These are phyloP conservation scores for Chamaecrista fasciculata DNA, from an alignment of 306 rosid genomes.

Conservation along the genomic window DNA sequence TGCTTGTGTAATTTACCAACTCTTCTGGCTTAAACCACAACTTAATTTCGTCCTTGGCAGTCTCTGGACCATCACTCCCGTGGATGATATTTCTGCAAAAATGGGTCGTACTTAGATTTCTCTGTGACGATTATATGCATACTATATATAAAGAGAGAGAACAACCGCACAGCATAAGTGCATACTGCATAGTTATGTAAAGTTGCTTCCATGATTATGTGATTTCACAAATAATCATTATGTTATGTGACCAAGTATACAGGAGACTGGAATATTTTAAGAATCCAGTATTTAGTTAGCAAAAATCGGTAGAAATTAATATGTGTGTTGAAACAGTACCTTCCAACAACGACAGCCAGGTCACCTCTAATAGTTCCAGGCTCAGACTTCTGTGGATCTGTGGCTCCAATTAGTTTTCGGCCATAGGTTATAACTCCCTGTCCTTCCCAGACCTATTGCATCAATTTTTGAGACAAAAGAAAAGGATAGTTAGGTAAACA, in stretches of 20 bases:
- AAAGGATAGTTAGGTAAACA: constrained; percentile 22
- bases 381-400: constrained; percentile 95
- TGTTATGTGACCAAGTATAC: background rate
- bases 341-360: constrained; percentile 91
- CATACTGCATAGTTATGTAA: no score
- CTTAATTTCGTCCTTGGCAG: constrained; percentile 82
- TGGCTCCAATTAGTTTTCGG: constrained; percentile 89
- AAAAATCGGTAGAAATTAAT: constrained; percentile 11
- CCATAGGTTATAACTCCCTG: constrained; percentile 89
- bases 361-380: constrained; percentile 98
- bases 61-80: constrained; percentile 95
- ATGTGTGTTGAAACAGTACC: constrained; percentile 41
- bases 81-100: constrained; percentile 83
- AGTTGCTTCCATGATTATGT: background rate
- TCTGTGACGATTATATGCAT: constrained; percentile 18
- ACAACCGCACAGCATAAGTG: no score
- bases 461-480: constrained; percentile 3
- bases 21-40: constrained; percentile 93
- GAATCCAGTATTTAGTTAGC: background rate
- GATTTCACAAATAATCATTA: background rate
- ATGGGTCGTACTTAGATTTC: background rate
- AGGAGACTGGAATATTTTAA: background rate
- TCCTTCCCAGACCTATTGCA: constrained; percentile 91
- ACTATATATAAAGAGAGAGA: no score
- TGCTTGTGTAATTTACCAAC: constrained; percentile 80